A percentile compares a stretch with the other conserved stretches of the same genome.
phyloP scores from a whole-genome alignment of 805 yeast genomes.

The Pichia pseudocactophila region DNA sequence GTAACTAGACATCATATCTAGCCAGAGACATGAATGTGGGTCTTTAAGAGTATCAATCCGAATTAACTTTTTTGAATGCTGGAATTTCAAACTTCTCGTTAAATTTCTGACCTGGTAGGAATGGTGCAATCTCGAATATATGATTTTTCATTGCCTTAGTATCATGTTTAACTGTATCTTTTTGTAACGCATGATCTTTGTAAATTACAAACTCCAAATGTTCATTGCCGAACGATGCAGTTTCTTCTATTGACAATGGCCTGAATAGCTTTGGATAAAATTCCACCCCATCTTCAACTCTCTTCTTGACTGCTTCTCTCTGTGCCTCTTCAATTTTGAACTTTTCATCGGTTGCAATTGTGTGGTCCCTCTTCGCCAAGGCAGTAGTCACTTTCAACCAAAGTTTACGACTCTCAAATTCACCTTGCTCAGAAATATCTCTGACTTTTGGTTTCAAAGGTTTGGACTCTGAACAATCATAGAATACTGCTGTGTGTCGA shows the following conservation, averaged over 20 bases:
- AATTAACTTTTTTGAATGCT: conserved; percentile 45
- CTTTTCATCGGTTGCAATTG: conserved; percentile 80
- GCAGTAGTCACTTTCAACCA: conserved; percentile 84
- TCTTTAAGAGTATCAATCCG: background rate
- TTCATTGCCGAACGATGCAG: conserved; percentile 25
- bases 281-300: conserved; percentile 70
- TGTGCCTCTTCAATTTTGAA: conserved; percentile 82
- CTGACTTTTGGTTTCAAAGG: conserved; percentile 63
- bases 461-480: conserved; percentile 49
- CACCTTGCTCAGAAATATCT: conserved; percentile 71
- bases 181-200: conserved; percentile 32
- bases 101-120: conserved; percentile 73
- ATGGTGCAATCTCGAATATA: conserved; percentile 62
- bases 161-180: conserved; percentile 30
- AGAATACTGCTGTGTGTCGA: conserved; percentile 37
- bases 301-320: conserved; percentile 59
- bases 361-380: conserved; percentile 70
- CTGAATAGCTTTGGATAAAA: conserved; percentile 76
- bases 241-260: conserved; percentile 30
- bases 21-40: background rate
- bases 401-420: conserved; percentile 67
- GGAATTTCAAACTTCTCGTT: conserved; percentile 59
- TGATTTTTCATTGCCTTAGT: conserved; percentile 42
- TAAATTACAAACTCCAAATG: conserved; percentile 59
- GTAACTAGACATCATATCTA: too few species aligned